Conservation (phyloP, 2,329 filamentous ascomycete genomes). For the Colletotrichum gigasporum region DNA sequence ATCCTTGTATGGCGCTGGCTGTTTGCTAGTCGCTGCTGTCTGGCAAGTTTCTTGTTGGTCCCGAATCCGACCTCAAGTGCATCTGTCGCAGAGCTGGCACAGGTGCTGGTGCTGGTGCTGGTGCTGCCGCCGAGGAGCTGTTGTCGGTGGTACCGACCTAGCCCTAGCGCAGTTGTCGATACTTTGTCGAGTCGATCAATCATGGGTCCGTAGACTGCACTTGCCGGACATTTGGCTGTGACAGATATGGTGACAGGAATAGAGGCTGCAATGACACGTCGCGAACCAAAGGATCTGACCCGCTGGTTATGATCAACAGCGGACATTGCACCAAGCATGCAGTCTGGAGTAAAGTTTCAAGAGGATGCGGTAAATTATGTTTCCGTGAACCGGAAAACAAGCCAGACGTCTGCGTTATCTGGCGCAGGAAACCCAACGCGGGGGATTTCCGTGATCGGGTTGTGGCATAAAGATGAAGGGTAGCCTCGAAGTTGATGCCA, state of each 20-base stretch:
- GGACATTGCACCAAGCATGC: background rate
- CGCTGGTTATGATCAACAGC: background rate
- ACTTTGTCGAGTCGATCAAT: background rate
- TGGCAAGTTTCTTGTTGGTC: background rate
- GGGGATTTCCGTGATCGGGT: background rate
- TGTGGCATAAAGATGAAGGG: background rate
- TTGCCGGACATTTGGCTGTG: background rate
- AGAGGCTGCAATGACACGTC: background rate
- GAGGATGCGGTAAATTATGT: slow-evolving; percentile 7
- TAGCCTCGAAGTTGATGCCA: slow-evolving; percentile 1
- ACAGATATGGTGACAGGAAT: background rate
- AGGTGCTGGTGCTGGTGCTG: no score
- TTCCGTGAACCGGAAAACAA: slow-evolving; percentile 13
- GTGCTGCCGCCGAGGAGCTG: background rate
- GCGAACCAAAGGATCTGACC: background rate
- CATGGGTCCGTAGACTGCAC: background rate
- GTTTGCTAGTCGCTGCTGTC: background rate
- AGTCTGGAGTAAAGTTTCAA: background rate
- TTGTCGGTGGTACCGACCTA: background rate
- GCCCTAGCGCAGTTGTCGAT: background rate
- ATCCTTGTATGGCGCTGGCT: background rate
- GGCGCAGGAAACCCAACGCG: background rate
- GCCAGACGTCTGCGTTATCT: background rate
- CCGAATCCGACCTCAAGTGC: background rate
- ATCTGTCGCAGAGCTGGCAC: no score